Evolutionary conservation across 805 yeast genomes (phyloP), one percentile per base, ranked within the genome.

Genomic region (Candida endomychidarum): DNA sequence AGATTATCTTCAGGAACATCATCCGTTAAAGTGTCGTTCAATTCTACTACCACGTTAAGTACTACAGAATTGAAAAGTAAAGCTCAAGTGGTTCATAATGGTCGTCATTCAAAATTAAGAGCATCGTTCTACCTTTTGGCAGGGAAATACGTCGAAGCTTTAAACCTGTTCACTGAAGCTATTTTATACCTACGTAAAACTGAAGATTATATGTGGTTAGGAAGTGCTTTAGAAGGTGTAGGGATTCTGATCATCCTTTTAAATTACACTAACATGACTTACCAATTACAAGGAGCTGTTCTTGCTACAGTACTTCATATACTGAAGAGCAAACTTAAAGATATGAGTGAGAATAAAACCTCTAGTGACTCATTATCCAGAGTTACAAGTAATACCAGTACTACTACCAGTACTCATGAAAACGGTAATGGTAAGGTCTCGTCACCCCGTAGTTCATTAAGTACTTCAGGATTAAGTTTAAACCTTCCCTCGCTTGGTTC

Each of bases 191-290:
- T 88, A 39, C 79, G 78, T 44, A 69, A 76, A 9, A 69, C 81
- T 2, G 79, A 79, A 37, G 99, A 93, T 57, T 75, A 77, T 51
- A 64, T 93, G 7, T 93, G 98, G 98, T 70, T 87, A 10, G 98
- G 83, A 0, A 82, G 91, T 20, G 80, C 96, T 0, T 57, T 91
- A n/a, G 96, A 89, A 50, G 87, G 90, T 0, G 64, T 89, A 8
- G 84, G 83, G 0, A 78, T 86, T 1, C 77, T 86, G 43, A 58
- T 83, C 28, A 58, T 83, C 4, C 58, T 89, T 39, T 65, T 86
- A 35, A 71, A 82, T 9, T 80, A 70, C 50, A 57, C 83, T 11
- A 79, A 74, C 19, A 63, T 71, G 2, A 74, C 81, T 0, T 74
- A 72, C 42, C 78, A 71, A 37, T 52, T 77, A 27, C 77, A 77